Percentiles rank a stretch among this genome's conserved stretches.
Conservation (phyloP, 768 basidiomycete genomes). For the Agrocybe pediades region DNA sequence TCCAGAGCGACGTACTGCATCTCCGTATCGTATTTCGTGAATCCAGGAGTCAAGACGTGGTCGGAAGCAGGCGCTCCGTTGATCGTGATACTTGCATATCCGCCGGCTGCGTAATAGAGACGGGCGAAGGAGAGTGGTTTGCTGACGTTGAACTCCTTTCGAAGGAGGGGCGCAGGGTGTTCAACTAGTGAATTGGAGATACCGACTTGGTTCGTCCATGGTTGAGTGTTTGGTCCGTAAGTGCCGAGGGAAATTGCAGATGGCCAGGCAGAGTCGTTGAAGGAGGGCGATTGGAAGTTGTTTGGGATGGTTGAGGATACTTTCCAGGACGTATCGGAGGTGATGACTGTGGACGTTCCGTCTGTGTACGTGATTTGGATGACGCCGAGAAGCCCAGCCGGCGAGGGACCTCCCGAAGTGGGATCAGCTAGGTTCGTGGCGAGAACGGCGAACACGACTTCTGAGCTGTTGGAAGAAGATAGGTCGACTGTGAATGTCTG, state of each 20-base stretch:
- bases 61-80: conserved; percentile 28
- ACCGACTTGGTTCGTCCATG: conserved; percentile 24
- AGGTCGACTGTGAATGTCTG: conserved; percentile 21
- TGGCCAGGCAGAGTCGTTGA: conserved; percentile 24
- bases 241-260: conserved; percentile 17
- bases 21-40: conserved; percentile 30
- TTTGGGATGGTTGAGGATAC: conserved; percentile 14
- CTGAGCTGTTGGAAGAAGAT: conserved; percentile 4
- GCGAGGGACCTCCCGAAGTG: conserved; percentile 13
- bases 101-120: conserved; percentile 29
- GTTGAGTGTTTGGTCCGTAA: conserved; percentile 17
- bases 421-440: conserved; percentile 23
- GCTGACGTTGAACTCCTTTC: conserved; percentile 21
- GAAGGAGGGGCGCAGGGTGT: conserved; percentile 30
- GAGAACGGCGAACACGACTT: conserved; percentile 23
- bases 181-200: conserved; percentile 25
- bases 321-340: conserved; percentile 26
- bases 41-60: conserved; percentile 28
- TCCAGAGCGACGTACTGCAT: conserved; percentile 28
- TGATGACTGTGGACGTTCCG: conserved; percentile 16
- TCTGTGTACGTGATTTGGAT: conserved; percentile 24
- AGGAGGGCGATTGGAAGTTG: conserved; percentile 20
- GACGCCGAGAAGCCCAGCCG: conserved; percentile 25
- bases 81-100: conserved; percentile 28
- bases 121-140: conserved; percentile 25